Percentiles rank a stretch among this genome's conserved stretches.
phyloP scores from a whole-genome alignment of 1,139 yeast species.

The Geotrichum armillariae region DNA sequence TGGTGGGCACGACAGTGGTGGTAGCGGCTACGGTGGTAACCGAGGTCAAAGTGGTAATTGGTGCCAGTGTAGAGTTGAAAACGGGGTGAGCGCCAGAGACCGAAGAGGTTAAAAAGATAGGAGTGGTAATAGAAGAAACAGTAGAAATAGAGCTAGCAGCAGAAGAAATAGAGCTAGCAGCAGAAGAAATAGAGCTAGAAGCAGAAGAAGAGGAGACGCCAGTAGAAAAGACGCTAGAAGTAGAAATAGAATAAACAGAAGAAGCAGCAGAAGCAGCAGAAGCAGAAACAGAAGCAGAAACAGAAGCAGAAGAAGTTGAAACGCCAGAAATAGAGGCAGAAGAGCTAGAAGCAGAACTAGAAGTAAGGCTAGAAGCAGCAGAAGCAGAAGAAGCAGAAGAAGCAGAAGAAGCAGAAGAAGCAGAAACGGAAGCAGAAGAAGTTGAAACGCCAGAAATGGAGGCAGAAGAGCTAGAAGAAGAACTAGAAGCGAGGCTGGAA shows the following conservation, averaged over 20 bases:
- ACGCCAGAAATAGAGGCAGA: neutral
- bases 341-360: neutral
- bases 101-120: no score
- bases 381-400: no score
- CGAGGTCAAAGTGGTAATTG: neutral
- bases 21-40: slow-evolving; percentile 3
- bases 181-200: no score
- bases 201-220: no score
- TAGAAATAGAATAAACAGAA: slow-evolving; percentile 2
- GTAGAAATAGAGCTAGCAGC: slow-evolving; percentile 1
- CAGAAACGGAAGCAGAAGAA: neutral
- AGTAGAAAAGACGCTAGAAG: no score
- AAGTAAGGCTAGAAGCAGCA: no score
- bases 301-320: neutral
- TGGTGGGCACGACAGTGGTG: neutral
- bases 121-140: neutral
- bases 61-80: no score
- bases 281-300: neutral
- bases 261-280: neutral
- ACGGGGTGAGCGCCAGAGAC: no score
- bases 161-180: neutral
- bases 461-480: no score
- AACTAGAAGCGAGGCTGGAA: neutral
- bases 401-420: neutral
- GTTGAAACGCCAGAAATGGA: neutral